phyloP scores from a whole-genome alignment of 2,329 filamentous ascomycete genomes.

The Bipolaris sorokiniana region DNA sequence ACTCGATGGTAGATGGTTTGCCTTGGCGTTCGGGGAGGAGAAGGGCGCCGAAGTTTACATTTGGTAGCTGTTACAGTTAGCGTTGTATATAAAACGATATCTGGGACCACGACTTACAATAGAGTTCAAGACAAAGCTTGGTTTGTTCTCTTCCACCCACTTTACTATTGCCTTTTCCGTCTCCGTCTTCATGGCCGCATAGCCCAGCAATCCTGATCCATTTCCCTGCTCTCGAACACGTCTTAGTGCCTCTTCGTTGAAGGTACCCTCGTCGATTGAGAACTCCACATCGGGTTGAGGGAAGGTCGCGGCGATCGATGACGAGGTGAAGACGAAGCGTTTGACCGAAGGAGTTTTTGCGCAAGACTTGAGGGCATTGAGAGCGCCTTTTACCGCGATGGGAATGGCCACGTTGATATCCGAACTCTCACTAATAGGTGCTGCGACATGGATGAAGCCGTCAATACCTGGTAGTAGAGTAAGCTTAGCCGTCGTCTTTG shows the following conservation, averaged over 20 bases:
- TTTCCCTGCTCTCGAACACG: slow-evolving; percentile 29
- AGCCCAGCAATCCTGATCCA: slow-evolving; percentile 42
- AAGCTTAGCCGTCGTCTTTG: background rate
- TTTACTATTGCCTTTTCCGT: slow-evolving; percentile 57
- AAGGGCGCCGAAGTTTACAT: slow-evolving; percentile 46
- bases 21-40: slow-evolving; percentile 46
- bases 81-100: background rate
- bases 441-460: slow-evolving; percentile 56
- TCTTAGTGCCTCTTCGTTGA: slow-evolving; percentile 47
- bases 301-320: slow-evolving; percentile 45
- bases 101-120: slow-evolving; percentile 22
- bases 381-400: slow-evolving; percentile 44
- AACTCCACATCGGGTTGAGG: slow-evolving; percentile 47
- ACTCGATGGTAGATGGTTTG: slow-evolving; percentile 37
- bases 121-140: slow-evolving; percentile 54
- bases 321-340: slow-evolving; percentile 55
- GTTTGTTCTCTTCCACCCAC: slow-evolving; percentile 53
- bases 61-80: slow-evolving; percentile 34
- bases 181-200: slow-evolving; percentile 56
- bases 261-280: slow-evolving; percentile 43
- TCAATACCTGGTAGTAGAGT: slow-evolving; percentile 27
- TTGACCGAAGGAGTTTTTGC: slow-evolving; percentile 51
- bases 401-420: slow-evolving; percentile 52
- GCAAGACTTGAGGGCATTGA: slow-evolving; percentile 52
- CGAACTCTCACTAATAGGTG: slow-evolving; percentile 46